Conservation (phyloP, 805 yeast species). For the Komagataella ulmi region DNA sequence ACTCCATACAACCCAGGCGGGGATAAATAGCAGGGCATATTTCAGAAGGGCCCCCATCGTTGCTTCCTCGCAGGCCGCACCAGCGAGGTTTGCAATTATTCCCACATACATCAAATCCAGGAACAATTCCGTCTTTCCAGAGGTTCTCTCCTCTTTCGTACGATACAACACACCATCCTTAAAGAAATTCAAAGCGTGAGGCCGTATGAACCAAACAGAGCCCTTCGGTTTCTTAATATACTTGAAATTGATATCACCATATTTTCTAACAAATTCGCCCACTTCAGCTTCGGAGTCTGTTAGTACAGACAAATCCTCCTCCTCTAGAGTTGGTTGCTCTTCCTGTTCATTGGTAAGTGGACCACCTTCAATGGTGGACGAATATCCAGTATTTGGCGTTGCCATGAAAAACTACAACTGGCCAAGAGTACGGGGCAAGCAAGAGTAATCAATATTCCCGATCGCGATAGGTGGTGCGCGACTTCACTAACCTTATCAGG, state of each 20-base stretch:
- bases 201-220: constrained; percentile 25
- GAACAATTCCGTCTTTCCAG: constrained; percentile 42
- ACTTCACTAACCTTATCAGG: neutral
- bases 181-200: constrained; percentile 50
- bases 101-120: constrained; percentile 55
- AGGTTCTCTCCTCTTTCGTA: constrained; percentile 39
- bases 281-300: constrained; percentile 7
- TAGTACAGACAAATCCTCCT: neutral
- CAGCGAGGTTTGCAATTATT: constrained; percentile 45
- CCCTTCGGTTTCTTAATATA: constrained; percentile 28
- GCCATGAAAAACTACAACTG: neutral
- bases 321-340: neutral
- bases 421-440: neutral
- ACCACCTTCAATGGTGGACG: neutral
- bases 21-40: constrained; percentile 37
- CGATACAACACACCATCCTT: constrained; percentile 41
- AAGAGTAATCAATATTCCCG: neutral
- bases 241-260: constrained; percentile 33
- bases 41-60: constrained; percentile 30
- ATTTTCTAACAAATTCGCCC: constrained; percentile 29
- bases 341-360: neutral
- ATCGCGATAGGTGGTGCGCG: neutral
- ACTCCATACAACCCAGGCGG: constrained; percentile 55
- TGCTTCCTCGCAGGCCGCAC: constrained; percentile 35
- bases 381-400: neutral